A percentile compares a stretch with the other conserved stretches of the same genome.
Evolutionary conservation across 352 stramenopile genomes (phyloP).

Genomic region (Phytophthora multivora): DNA sequence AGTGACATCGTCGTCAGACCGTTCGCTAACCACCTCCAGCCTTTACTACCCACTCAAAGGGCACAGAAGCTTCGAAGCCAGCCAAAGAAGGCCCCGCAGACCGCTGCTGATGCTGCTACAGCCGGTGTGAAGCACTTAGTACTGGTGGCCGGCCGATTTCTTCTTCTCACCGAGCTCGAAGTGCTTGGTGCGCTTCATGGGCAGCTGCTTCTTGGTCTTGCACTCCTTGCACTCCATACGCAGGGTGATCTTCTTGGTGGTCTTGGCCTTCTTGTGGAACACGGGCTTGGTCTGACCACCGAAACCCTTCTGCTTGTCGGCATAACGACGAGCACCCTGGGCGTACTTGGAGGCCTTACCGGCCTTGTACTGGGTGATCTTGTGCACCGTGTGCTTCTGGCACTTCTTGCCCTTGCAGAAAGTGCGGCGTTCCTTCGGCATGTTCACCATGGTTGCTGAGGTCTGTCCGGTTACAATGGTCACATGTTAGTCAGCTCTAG

Average conservation of each 20-base stretch:
- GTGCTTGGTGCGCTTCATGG: constrained; percentile 99
- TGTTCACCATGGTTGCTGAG: constrained; percentile 98
- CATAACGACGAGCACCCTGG: constrained; percentile 97
- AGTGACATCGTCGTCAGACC: constrained; percentile 28
- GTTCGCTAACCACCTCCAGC: constrained; percentile 2
- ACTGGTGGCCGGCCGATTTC: constrained; percentile 96
- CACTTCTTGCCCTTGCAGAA: constrained; percentile 99
- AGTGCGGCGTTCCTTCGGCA: constrained; percentile 99
- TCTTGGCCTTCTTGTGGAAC: constrained; percentile 99
- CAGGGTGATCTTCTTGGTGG: constrained; percentile 96
- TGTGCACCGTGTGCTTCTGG: constrained; percentile 99
- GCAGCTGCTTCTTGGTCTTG: constrained; percentile 99
- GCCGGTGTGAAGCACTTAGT: constrained; percentile 81
- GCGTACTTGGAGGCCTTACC: constrained; percentile 99
- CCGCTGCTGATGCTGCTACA: constrained; percentile 7
- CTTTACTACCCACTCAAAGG: no score
- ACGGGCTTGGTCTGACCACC: constrained; percentile 99
- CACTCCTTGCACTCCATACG: constrained; percentile 99
- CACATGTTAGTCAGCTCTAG: constrained; percentile 13
- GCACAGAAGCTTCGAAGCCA: constrained; percentile 1
- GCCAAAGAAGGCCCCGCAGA: constrained; percentile 19
- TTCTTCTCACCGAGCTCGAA: constrained; percentile 99
- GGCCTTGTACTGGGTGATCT: constrained; percentile 99
- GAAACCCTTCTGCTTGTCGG: constrained; percentile 99
- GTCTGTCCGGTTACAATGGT: constrained; percentile 39